Percentiles rank a stretch among this genome's conserved stretches.
Evolutionary conservation across 2,329 filamentous ascomycete species (phyloP).

Genomic region (Neofusicoccum kwambonambiense): DNA sequence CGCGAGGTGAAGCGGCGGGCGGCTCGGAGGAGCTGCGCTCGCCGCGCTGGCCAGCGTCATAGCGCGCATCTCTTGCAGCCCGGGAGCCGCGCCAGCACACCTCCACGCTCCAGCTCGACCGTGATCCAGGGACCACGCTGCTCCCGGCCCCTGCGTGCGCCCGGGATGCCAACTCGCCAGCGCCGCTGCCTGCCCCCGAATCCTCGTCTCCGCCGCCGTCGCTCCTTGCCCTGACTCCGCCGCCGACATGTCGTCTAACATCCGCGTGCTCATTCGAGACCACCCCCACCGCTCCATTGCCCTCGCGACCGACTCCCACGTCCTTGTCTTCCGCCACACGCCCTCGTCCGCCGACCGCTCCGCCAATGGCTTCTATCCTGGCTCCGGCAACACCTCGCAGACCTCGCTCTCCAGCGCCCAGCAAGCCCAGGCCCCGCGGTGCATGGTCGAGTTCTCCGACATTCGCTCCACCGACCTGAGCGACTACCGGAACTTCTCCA

Average conservation of each 20-base stretch:
- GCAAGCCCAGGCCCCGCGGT: constrained; percentile 54
- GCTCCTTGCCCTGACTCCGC: neutral
- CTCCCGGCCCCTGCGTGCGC: neutral
- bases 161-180: neutral
- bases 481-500: constrained; percentile 71
- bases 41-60: too few relatives aligned
- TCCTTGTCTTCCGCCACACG: constrained; percentile 80
- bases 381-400: constrained; percentile 58
- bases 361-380: constrained; percentile 25
- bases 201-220: constrained; percentile 1
- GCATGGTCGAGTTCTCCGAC: constrained; percentile 84
- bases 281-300: constrained; percentile 85
- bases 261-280: constrained; percentile 76
- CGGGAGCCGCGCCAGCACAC: too few relatives aligned
- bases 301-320: constrained; percentile 74
- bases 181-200: neutral
- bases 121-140: too few relatives aligned
- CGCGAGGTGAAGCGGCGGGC: too few relatives aligned
- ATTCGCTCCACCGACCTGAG: constrained; percentile 64
- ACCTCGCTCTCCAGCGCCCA: constrained; percentile 47
- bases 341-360: constrained; percentile 57
- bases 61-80: neutral
- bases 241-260: constrained; percentile 38
- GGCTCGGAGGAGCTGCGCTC: neutral
- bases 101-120: neutral